These are phyloP conservation scores for Cladosporium sp. DNA, from an alignment of 2,329 filamentous ascomycete species.

Conservation along the genomic window DNA sequence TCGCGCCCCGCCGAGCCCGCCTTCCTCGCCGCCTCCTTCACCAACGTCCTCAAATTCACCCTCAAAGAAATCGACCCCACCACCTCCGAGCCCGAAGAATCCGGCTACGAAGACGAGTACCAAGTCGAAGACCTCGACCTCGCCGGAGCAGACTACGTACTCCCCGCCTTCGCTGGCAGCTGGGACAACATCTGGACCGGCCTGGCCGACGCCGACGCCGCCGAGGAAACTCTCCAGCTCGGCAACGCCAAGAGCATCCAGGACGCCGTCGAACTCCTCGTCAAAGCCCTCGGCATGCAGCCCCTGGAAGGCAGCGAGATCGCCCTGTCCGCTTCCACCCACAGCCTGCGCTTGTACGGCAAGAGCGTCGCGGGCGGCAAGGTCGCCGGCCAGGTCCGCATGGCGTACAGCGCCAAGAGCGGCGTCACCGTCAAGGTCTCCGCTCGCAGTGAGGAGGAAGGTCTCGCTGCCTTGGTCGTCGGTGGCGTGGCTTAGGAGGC, in stretches of 20 bases:
- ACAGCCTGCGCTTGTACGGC: conserved; percentile 91
- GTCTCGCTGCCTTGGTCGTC: conserved; percentile 77
- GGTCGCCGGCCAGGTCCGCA: conserved; percentile 80
- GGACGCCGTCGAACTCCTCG: conserved; percentile 91
- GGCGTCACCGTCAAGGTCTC: conserved; percentile 96
- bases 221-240: conserved; percentile 84
- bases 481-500: conserved; percentile 68
- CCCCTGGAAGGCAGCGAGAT: conserved; percentile 93
- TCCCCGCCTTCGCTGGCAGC: conserved; percentile 88
- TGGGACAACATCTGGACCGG: conserved; percentile 90
- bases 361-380: conserved; percentile 89
- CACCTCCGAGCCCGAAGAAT: conserved; percentile 86
- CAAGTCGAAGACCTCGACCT: conserved; percentile 92
- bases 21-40: conserved; percentile 77
- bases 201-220: conserved; percentile 74
- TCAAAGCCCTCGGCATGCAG: conserved; percentile 81
- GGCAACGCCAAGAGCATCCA: conserved; percentile 86
- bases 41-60: conserved; percentile 92
- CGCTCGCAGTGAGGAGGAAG: conserved; percentile 86
- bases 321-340: conserved; percentile 78
- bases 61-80: conserved; percentile 97
- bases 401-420: conserved; percentile 89
- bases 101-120: conserved; percentile 95
- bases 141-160: conserved; percentile 84
- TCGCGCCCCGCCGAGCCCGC: conserved; percentile 70